A percentile compares a stretch with the other conserved stretches of the same genome.
These are phyloP conservation scores for Stemphylium beticola DNA, from an alignment of 2,329 filamentous ascomycete genomes.

Conservation along the genomic window DNA sequence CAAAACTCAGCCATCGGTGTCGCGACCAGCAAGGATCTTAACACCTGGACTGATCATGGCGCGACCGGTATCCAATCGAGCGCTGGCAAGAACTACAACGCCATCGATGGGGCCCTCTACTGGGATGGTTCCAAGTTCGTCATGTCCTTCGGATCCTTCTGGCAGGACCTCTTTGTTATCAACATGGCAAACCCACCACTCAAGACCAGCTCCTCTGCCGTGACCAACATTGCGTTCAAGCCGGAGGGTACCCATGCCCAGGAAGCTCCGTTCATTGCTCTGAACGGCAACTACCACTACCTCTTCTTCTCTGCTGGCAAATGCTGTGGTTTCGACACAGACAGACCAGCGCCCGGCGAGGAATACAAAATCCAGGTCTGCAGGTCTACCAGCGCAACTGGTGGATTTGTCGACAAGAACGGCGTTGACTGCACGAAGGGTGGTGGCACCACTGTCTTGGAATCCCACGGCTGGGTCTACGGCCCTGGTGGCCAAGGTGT, in stretches of 20 bases:
- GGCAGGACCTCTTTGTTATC: constrained; percentile 68
- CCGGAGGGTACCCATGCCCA: constrained; percentile 58
- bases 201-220: constrained; percentile 38
- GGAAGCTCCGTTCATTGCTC: constrained; percentile 64
- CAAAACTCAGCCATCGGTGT: constrained; percentile 68
- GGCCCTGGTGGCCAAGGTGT: constrained; percentile 71
- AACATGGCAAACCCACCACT: constrained; percentile 52
- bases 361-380: constrained; percentile 73
- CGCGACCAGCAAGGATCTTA: constrained; percentile 57
- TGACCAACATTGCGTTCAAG: constrained; percentile 62
- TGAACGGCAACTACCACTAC: constrained; percentile 65
- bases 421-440: constrained; percentile 61
- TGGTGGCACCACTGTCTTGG: constrained; percentile 67
- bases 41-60: constrained; percentile 67
- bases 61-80: constrained; percentile 56
- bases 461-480: constrained; percentile 66
- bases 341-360: constrained; percentile 59
- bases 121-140: constrained; percentile 53
- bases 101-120: constrained; percentile 61
- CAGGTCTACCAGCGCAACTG: constrained; percentile 59
- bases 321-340: constrained; percentile 66
- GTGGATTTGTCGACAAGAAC: constrained; percentile 62
- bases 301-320: constrained; percentile 67
- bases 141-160: constrained; percentile 72
- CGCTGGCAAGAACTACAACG: constrained; percentile 52